Evolutionary conservation across 495 filamentous ascomycete species (phyloP).

Genomic region (Hyaloscypha finlandica): DNA sequence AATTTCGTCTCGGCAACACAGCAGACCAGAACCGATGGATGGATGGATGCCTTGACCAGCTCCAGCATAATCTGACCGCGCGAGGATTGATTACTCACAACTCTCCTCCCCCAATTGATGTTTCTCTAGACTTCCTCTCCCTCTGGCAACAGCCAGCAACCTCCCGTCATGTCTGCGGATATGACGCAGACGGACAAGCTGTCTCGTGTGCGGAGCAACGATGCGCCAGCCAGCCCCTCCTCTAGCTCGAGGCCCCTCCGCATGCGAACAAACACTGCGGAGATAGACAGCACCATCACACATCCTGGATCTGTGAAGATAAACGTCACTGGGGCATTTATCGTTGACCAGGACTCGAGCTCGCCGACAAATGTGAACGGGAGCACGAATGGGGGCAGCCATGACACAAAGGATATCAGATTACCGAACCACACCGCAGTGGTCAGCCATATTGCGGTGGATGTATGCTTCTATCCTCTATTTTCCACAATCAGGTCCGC

Average conservation of each 20-base stretch:
- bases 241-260: slow-evolving; percentile 15
- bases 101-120: slow-evolving; percentile 10
- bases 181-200: slow-evolving; percentile 18
- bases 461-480: slow-evolving; percentile 60
- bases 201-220: slow-evolving; percentile 7
- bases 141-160: slow-evolving; percentile 23
- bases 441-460: slow-evolving; percentile 94
- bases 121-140: slow-evolving; percentile 7
- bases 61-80: neutral
- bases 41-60: neutral
- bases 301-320: slow-evolving; percentile 88
- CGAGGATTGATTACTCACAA: neutral
- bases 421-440: slow-evolving; percentile 90
- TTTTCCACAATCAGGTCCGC: slow-evolving; percentile 12
- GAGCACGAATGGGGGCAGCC: slow-evolving; percentile 56
- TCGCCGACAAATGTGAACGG: slow-evolving; percentile 47
- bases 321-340: slow-evolving; percentile 94
- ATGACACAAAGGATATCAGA: slow-evolving; percentile 90
- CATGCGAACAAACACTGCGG: slow-evolving; percentile 43
- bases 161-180: slow-evolving; percentile 29
- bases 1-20: slow-evolving; percentile 1
- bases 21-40: neutral
- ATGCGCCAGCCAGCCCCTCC: slow-evolving; percentile 17
- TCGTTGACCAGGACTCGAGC: slow-evolving; percentile 74
- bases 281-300: slow-evolving; percentile 73